These are phyloP conservation scores for Leccinum pachyderme DNA, from an alignment of 1,284 basidiomycete genomes.

Conservation along the genomic window DNA sequence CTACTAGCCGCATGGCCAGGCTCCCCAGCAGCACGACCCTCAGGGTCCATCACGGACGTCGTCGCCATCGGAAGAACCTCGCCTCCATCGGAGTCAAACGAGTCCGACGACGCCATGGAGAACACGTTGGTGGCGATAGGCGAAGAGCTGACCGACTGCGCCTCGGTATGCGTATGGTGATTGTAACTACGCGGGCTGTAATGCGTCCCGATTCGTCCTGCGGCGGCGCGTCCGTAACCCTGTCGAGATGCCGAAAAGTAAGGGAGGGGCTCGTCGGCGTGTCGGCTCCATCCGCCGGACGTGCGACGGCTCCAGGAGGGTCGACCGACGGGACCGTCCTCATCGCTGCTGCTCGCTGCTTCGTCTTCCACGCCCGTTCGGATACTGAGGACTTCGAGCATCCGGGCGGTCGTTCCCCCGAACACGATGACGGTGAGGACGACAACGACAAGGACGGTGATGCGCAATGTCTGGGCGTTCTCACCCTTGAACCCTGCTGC, in stretches of 20 bases:
- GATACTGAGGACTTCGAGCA: conserved; percentile 98
- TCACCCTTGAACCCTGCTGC: conserved; percentile 93
- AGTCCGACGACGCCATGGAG: conserved; percentile 65
- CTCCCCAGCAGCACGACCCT: conserved; percentile 16
- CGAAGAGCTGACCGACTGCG: conserved; percentile 16
- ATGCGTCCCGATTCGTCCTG: conserved; percentile 49
- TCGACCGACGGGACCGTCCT: conserved; percentile 41
- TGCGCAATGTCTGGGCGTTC: conserved; percentile 88
- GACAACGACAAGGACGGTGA: conserved; percentile 93
- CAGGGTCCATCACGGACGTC: conserved; percentile 30
- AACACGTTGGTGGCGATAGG: conserved; percentile 42
- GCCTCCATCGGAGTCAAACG: conserved; percentile 70
- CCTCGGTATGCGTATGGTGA: conserved; percentile 46
- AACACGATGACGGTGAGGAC: conserved; percentile 95
- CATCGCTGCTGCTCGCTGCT: conserved; percentile 78
- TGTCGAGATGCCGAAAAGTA: conserved; percentile 37
- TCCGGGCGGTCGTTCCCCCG: conserved; percentile 93
- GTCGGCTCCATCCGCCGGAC: conserved; percentile 39
- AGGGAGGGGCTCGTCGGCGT: conserved; percentile 43
- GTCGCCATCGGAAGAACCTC: conserved; percentile 78
- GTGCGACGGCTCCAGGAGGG: conserved; percentile 28
- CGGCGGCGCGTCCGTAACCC: conserved; percentile 33
- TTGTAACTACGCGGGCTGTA: conserved; percentile 56
- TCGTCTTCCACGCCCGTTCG: conserved; percentile 95
- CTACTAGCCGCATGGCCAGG: background rate